A percentile compares a stretch with the other conserved stretches of the same genome.
Conservation (phyloP, 2,329 filamentous ascomycete genomes). For the Ceratocystis cacaofunesta region DNA sequence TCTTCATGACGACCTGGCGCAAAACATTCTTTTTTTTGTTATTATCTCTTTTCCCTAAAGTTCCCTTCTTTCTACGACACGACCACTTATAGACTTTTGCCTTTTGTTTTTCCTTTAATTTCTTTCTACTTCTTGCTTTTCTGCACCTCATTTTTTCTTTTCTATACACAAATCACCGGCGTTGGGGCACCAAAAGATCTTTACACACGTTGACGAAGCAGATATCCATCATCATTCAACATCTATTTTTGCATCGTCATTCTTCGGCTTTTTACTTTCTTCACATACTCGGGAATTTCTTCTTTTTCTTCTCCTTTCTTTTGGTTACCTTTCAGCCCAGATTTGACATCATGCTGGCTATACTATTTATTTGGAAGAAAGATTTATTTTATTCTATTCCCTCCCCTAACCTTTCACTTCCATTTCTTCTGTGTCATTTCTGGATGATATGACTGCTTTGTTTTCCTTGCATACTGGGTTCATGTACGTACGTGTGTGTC, state of each 20-base stretch:
- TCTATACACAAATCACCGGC: not conserved
- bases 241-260: slow-evolving; percentile 3
- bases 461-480: not conserved
- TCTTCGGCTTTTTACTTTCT: not conserved
- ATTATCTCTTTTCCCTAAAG: no score
- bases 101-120: slow-evolving; percentile 12
- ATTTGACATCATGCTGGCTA: not conserved
- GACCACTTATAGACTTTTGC: slow-evolving; percentile 19
- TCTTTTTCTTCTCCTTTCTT: slow-evolving; percentile 6
- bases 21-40: not conserved
- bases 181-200: slow-evolving; percentile 3
- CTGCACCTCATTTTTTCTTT: not conserved
- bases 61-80: not conserved
- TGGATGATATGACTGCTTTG: not conserved
- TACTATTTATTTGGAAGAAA: not conserved
- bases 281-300: slow-evolving; percentile 1
- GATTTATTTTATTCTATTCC: not conserved
- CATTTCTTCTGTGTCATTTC: not conserved
- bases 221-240: not conserved
- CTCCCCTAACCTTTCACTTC: not conserved
- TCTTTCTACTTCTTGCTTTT: slow-evolving; percentile 19
- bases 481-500: not conserved
- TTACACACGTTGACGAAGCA: slow-evolving; percentile 1
- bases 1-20: slow-evolving; percentile 16
- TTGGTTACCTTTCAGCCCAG: not conserved